Evolutionary conservation across 176 grass and related monocot species (phyloP).

Genomic region (Bonia amplexicaulis): DNA sequence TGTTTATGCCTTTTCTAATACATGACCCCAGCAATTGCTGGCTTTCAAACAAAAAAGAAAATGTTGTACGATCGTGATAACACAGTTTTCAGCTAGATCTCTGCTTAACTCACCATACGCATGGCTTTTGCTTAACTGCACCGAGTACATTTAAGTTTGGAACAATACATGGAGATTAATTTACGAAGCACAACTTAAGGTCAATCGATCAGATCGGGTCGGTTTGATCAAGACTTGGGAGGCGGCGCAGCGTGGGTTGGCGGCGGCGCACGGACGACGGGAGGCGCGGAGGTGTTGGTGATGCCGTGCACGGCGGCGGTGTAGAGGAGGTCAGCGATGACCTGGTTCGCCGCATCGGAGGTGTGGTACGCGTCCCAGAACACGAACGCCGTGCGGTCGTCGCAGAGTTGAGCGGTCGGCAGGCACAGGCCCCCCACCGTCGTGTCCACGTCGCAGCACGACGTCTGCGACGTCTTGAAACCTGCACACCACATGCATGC

Average conservation of each 20-base stretch:
- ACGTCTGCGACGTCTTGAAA: slow-evolving; percentile 74
- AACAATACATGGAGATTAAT: neutral
- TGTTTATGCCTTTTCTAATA: too few species aligned
- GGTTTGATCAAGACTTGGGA: neutral
- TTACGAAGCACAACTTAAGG: neutral
- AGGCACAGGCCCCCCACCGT: slow-evolving; percentile 82
- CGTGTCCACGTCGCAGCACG: slow-evolving; percentile 90
- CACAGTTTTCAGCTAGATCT: neutral
- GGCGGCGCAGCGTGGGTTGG: neutral
- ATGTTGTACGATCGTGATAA: neutral
- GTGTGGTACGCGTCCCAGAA: slow-evolving; percentile 99
- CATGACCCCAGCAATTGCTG: too few species aligned
- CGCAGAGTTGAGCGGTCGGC: slow-evolving; percentile 69
- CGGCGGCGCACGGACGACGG: neutral
- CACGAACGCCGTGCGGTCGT: slow-evolving; percentile 66
- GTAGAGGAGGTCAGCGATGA: slow-evolving; percentile 74
- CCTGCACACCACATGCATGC: slow-evolving; percentile 23
- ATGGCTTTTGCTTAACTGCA: neutral
- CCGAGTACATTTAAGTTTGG: neutral
- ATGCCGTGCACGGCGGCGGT: slow-evolving; percentile 20
- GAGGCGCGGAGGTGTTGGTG: neutral
- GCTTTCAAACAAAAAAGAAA: neutral
- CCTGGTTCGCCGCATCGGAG: slow-evolving; percentile 78
- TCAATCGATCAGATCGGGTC: neutral
- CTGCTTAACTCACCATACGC: neutral